phyloP scores from a whole-genome alignment of 352 stramenopile species.

The Pythium scleroteichum region DNA sequence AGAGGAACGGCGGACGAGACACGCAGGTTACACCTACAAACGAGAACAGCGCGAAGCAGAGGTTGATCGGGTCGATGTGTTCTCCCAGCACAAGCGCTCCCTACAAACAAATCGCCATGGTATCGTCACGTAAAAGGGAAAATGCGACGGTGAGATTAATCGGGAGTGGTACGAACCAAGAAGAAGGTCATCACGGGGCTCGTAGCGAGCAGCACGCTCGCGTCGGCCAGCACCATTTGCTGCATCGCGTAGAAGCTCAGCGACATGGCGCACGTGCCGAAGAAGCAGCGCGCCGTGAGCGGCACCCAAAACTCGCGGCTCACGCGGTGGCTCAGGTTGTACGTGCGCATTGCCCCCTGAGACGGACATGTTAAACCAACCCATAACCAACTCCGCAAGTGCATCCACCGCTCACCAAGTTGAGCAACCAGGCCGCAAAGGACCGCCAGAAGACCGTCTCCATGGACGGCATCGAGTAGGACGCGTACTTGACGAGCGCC shows the following conservation, averaged over 20 bases:
- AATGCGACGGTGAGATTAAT: neutral
- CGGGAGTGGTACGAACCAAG: constrained; percentile 31
- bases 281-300: constrained; percentile 42
- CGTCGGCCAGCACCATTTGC: constrained; percentile 61
- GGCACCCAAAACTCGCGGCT: constrained; percentile 36
- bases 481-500: constrained; percentile 55
- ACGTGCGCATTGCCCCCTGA: constrained; percentile 32
- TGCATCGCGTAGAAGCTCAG: constrained; percentile 59
- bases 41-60: constrained; percentile 40
- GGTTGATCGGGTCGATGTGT: constrained; percentile 35
- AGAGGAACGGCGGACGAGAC: constrained; percentile 46
- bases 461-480: constrained; percentile 51
- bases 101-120: constrained; percentile 19
- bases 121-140: neutral
- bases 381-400: neutral
- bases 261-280: constrained; percentile 47
- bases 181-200: constrained; percentile 65
- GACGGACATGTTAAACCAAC: neutral
- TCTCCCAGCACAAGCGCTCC: constrained; percentile 42
- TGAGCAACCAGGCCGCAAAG: constrained; percentile 53
- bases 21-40: constrained; percentile 49
- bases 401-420: constrained; percentile 26
- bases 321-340: constrained; percentile 32
- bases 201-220: constrained; percentile 62
- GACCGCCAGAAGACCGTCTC: constrained; percentile 73